phyloP scores from a whole-genome alignment of 371 early-diverging fungal genomes.

The Mortierella sp. region DNA sequence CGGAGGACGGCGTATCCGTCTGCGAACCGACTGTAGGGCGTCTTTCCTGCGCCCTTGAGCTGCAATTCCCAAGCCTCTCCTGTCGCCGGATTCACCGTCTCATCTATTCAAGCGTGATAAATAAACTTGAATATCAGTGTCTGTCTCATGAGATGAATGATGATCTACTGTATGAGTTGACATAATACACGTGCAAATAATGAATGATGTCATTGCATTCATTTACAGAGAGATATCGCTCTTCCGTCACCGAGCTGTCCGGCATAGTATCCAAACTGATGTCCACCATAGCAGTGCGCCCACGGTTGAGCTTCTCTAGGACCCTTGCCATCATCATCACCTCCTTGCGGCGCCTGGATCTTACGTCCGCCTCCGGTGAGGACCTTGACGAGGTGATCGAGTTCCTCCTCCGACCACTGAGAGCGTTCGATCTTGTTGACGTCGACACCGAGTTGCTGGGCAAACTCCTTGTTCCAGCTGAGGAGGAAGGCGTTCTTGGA shows the following conservation, averaged over 20 bases:
- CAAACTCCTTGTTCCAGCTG: slow-evolving; percentile 50
- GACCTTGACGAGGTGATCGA: slow-evolving; percentile 33
- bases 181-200: too few relatives aligned
- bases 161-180: neutral
- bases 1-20: slow-evolving; percentile 91
- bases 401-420: slow-evolving; percentile 40
- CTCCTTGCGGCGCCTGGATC: neutral
- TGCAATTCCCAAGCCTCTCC: slow-evolving; percentile 84
- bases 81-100: slow-evolving; percentile 50
- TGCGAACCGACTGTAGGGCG: slow-evolving; percentile 89
- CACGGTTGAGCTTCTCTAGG: slow-evolving; percentile 76
- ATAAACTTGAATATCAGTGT: neutral
- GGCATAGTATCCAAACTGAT: slow-evolving; percentile 88
- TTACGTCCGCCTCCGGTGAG: slow-evolving; percentile 34
- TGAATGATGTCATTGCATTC: too few relatives aligned
- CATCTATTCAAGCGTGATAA: slow-evolving; percentile 25
- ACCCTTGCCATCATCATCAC: neutral
- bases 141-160: too few relatives aligned
- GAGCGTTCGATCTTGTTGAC: slow-evolving; percentile 15
- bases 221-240: slow-evolving; percentile 82
- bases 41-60: slow-evolving; percentile 86
- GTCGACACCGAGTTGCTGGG: slow-evolving; percentile 27
- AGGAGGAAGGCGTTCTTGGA: slow-evolving; percentile 38
- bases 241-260: slow-evolving; percentile 92
- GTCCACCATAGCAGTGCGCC: slow-evolving; percentile 90